phyloP scores from a whole-genome alignment of 2,329 filamentous ascomycete genomes.

The Xylariaceae sp. region DNA sequence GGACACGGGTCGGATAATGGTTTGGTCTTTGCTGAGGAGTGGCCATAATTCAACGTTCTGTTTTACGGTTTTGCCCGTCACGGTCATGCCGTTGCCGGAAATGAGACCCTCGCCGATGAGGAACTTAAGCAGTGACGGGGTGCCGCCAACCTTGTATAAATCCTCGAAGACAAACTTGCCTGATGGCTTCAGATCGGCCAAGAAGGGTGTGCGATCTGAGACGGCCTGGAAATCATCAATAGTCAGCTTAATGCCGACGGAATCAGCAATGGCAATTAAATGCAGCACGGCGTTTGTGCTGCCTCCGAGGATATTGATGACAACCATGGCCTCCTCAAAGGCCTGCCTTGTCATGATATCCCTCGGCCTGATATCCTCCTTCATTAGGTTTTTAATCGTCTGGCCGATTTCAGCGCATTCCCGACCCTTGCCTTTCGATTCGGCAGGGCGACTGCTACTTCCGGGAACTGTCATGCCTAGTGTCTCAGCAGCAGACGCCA shows the following conservation, averaged over 20 bases:
- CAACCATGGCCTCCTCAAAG: conserved; percentile 80
- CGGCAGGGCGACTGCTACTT: conserved; percentile 74
- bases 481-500: conserved; percentile 69
- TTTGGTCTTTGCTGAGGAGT: conserved; percentile 69
- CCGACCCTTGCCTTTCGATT: conserved; percentile 64
- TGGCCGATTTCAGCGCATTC: conserved; percentile 70
- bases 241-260: conserved; percentile 74
- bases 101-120: conserved; percentile 79
- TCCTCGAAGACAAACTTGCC: conserved; percentile 86
- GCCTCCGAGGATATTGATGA: conserved; percentile 77
- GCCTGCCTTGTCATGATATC: conserved; percentile 77
- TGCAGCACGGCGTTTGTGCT: conserved; percentile 85
- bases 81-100: conserved; percentile 73
- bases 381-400: conserved; percentile 70
- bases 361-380: conserved; percentile 70
- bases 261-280: conserved; percentile 77
- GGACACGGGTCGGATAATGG: conserved; percentile 73
- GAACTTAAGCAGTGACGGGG: conserved; percentile 82
- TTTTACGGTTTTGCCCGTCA: conserved; percentile 85
- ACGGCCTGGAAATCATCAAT: conserved; percentile 84
- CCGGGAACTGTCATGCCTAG: conserved; percentile 78
- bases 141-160: conserved; percentile 80
- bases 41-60: conserved; percentile 77
- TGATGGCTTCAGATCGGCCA: conserved; percentile 79
- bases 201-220: conserved; percentile 72